Evolutionary conservation across 768 basidiomycete species (phyloP).

Genomic region (Serendipita indica): DNA sequence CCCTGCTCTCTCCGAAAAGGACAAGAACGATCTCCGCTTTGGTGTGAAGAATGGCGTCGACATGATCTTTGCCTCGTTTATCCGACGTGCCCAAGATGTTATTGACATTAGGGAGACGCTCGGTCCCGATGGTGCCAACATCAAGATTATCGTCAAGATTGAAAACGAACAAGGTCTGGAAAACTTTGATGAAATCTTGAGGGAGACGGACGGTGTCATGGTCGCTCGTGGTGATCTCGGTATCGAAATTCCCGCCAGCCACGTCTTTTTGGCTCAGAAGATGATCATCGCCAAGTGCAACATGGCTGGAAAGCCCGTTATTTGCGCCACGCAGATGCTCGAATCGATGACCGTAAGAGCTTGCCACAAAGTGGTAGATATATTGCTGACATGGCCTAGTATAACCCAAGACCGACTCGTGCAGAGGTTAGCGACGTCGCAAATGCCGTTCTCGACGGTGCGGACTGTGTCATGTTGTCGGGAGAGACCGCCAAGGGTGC

Average conservation of each 20-base stretch:
- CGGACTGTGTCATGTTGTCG: constrained; percentile 99
- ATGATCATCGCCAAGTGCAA: constrained; percentile 99
- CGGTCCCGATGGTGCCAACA: constrained; percentile 84
- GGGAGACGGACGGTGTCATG: constrained; percentile 96
- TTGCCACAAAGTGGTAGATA: neutral
- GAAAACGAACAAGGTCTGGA: constrained; percentile 98
- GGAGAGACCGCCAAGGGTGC: constrained; percentile 97
- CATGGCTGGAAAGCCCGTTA: constrained; percentile 92
- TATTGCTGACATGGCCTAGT: constrained; percentile 29
- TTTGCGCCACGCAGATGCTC: constrained; percentile 99
- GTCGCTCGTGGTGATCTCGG: constrained; percentile 98
- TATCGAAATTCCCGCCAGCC: constrained; percentile 98
- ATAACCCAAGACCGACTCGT: constrained; percentile 96
- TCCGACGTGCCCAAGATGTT: constrained; percentile 90
- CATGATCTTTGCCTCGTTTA: constrained; percentile 99
- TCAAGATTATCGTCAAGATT: constrained; percentile 99
- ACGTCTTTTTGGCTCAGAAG: constrained; percentile 98
- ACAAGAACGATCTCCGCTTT: constrained; percentile 87
- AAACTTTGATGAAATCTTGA: constrained; percentile 97
- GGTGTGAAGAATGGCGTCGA: constrained; percentile 97
- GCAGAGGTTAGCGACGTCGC: constrained; percentile 99
- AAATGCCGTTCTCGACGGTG: constrained; percentile 95
- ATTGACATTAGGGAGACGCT: constrained; percentile 84
- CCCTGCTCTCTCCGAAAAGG: constrained; percentile 93
- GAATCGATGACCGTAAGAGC: constrained; percentile 88